Conservation (phyloP, 73 alveolate genomes). For the Symbiodinium pilosum region DNA sequence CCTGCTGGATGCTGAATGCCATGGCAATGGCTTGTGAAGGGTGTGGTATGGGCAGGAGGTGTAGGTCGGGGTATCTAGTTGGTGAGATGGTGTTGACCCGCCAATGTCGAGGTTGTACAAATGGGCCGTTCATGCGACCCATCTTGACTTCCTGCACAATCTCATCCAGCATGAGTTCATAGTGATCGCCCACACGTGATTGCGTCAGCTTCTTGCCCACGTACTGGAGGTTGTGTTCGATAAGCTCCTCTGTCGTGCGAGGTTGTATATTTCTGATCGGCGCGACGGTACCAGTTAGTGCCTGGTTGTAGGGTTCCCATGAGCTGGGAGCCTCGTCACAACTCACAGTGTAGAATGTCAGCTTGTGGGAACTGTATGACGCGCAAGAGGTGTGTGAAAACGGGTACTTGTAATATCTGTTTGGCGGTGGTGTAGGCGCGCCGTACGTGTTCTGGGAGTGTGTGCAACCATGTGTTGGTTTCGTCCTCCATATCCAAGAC, state of each 20-base stretch:
- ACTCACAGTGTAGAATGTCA: neutral
- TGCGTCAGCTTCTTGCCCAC: neutral
- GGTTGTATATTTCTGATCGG: neutral
- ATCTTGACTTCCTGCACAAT: neutral
- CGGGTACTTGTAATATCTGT: neutral
- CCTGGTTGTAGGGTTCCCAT: neutral
- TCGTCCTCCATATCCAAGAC: neutral
- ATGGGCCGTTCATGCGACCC: neutral
- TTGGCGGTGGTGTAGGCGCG: neutral
- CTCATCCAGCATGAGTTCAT: neutral
- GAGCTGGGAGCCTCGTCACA: neutral
- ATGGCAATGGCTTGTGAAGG: neutral
- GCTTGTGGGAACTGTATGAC: neutral
- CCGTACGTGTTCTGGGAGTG: neutral
- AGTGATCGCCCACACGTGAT: neutral
- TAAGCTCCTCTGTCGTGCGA: neutral
- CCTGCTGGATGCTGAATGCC: neutral
- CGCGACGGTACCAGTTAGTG: neutral
- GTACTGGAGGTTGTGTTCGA: neutral
- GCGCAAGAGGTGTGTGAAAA: neutral
- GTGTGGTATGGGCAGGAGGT: neutral
- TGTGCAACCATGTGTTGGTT: neutral
- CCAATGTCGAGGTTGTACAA: neutral
- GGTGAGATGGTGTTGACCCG: neutral
- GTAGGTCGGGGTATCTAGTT: too few species aligned